Evolutionary conservation across 169 alveolate genomes (phyloP), one percentile per base, ranked within the genome.

Genomic region (Plasmodium gonderi): DNA sequence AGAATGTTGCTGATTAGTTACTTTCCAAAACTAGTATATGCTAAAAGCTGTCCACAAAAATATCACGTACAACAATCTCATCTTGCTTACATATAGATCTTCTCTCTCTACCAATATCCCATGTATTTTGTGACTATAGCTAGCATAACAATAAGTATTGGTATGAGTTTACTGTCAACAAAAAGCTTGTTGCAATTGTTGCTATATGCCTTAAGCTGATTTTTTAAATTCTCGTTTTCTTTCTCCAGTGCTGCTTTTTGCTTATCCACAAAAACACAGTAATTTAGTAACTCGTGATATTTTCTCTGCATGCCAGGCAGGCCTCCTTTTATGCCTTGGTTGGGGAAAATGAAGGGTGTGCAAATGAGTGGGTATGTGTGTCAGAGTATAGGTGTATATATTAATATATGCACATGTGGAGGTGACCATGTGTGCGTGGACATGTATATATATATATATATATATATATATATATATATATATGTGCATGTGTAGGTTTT

Each of bases 221-320:
- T 87, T 87, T 87, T 87, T 40, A 95, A 91, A 76, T 94, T 95
- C 36, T 95, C 97, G 90, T 95, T 95, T 81, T 95, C 97, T 91
- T 95, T 95, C 68, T 94, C 91, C 47, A 95, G 64, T 33, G 94
- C 95, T 17, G 96, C 95, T 94, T 95, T 96, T 51, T 95, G 96
- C 69, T 96, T 96, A 80, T 96, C 98, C n/a, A 96, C 97, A 47
- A 97, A 96, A 51, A 96, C 96, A 77, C 98, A 96, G 81, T 96
- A 96, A 67, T 96, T 96, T 67, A 96, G 97, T 47, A 96, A 97
- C 49, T 96, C 98, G 81, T 96, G 98, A 76, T 96, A 96, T 75
- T 96, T 96, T 51, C 94, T 91, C 93, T 65, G 95, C 83, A 81
- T 94, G 79, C 79, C 80, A 11, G 91, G 92, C 51, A 90, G 54